These are phyloP conservation scores for Drosera spatulata DNA, from an alignment of 179 eudicot species.

Conservation along the genomic window DNA sequence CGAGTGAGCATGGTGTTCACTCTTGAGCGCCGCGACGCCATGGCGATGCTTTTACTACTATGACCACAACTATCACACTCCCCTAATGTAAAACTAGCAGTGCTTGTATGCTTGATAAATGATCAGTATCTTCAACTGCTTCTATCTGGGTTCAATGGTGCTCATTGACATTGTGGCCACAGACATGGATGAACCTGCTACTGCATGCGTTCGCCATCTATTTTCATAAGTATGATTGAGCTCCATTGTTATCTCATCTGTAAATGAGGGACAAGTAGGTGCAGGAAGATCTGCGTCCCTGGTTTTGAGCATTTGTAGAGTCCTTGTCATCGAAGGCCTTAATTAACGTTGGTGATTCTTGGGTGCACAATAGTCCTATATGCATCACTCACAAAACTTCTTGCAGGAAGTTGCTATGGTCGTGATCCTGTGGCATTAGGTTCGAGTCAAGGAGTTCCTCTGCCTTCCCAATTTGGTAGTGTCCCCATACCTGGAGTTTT, in stretches of 20 bases:
- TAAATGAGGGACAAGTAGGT: slow-evolving; percentile 43
- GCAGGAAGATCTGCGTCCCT: slow-evolving; percentile 11
- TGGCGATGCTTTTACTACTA: no score
- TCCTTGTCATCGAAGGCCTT: slow-evolving; percentile 33
- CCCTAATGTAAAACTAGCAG: no score
- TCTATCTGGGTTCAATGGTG: slow-evolving; percentile 31
- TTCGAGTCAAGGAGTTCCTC: background rate
- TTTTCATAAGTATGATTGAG: slow-evolving; percentile 24
- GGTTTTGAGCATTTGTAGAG: slow-evolving; percentile 27
- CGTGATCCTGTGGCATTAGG: slow-evolving; percentile 22
- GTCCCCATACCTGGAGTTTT: slow-evolving; percentile 46
- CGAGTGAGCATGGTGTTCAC: no score
- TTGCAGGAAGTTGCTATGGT: slow-evolving; percentile 21
- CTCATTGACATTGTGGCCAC: slow-evolving; percentile 32
- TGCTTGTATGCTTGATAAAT: no score
- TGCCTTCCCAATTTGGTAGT: slow-evolving; percentile 36
- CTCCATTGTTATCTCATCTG: slow-evolving; percentile 55
- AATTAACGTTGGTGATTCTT: slow-evolving; percentile 39
- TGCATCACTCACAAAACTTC: slow-evolving; percentile 24
- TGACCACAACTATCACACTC: no score
- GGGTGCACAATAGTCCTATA: slow-evolving; percentile 38
- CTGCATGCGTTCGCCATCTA: slow-evolving; percentile 15
- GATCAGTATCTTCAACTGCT: no score
- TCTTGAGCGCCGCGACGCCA: no score
- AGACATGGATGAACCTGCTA: slow-evolving; percentile 19